Evolutionary conservation across 192 early-diverging fungal species (phyloP).

Genomic region (Entophlyctis luteolus): DNA sequence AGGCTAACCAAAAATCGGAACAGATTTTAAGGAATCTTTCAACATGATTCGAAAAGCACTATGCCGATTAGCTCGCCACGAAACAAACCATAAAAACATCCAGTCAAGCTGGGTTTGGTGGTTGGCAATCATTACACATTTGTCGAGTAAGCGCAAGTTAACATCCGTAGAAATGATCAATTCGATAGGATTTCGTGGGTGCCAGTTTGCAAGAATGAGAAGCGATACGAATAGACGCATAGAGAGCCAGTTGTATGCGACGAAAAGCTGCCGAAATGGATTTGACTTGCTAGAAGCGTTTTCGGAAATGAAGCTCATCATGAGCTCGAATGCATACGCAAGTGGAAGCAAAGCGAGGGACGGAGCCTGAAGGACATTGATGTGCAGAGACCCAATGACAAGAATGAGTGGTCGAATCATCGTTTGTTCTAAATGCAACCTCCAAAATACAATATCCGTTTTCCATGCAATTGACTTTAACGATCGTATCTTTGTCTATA

Average conservation of each 20-base stretch:
- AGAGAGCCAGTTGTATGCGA: conserved; percentile 37
- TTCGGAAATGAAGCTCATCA: conserved; percentile 19
- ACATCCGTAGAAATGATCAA: conserved; percentile 35
- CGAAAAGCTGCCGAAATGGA: background rate
- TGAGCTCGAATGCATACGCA: background rate
- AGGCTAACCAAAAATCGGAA: conserved; percentile 79
- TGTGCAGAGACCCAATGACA: conserved; percentile 23
- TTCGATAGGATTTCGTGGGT: conserved; percentile 32
- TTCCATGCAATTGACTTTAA: no score
- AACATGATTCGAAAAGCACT: conserved; percentile 87
- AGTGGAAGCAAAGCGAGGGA: conserved; percentile 28
- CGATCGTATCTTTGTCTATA: no score
- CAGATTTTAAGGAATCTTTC: conserved; percentile 69
- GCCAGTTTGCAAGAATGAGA: conserved; percentile 29
- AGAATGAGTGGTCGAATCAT: conserved; percentile 30
- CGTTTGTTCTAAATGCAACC: background rate
- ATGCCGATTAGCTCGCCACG: conserved; percentile 53
- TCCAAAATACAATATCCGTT: no score
- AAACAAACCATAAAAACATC: conserved; percentile 18
- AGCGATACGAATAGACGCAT: conserved; percentile 37
- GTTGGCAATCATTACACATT: conserved; percentile 44
- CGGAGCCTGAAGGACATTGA: conserved; percentile 38
- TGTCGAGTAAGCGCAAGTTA: background rate
- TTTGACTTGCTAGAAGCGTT: background rate
- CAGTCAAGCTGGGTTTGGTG: conserved; percentile 37